Percentiles rank a stretch among this genome's conserved stretches.
Evolutionary conservation across 768 basidiomycete species (phyloP).

Genomic region (Multifurca ochricompacta): DNA sequence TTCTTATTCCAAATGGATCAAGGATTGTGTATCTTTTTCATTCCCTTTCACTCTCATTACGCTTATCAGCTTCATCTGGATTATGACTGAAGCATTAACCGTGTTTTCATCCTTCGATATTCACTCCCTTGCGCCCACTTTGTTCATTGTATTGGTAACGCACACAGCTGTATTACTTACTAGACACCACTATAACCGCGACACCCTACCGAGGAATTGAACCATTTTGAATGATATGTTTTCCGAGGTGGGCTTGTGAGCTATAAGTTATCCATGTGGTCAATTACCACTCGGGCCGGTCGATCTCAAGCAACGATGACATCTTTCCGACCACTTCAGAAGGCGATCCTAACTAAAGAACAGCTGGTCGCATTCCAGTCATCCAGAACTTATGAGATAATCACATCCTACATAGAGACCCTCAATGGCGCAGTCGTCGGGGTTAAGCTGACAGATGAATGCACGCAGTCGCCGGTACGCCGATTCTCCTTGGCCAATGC

Average conservation of each 20-base stretch:
- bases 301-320: conserved; percentile 16
- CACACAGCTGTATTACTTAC: conserved; percentile 1
- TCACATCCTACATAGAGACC: conserved; percentile 62
- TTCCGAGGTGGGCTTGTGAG: too few species aligned
- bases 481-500: neutral
- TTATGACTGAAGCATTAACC: conserved; percentile 1
- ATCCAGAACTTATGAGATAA: conserved; percentile 58
- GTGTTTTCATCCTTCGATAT: conserved; percentile 4
- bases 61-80: conserved; percentile 12
- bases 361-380: conserved; percentile 79
- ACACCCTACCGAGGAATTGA: conserved; percentile 2
- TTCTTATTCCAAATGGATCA: neutral
- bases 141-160: conserved; percentile 1
- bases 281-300: neutral
- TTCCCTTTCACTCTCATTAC: too few species aligned
- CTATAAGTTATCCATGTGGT: too few species aligned
- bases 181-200: conserved; percentile 1
- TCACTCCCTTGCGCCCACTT: neutral
- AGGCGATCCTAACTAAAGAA: conserved; percentile 64
- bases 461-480: conserved; percentile 52
- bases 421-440: conserved; percentile 73
- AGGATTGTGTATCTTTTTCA: neutral
- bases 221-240: conserved; percentile 9
- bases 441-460: conserved; percentile 64
- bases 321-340: conserved; percentile 48